Base-by-base conservation (phyloP, 805 yeast species). In the Cyberlindnera veronae region DNA sequence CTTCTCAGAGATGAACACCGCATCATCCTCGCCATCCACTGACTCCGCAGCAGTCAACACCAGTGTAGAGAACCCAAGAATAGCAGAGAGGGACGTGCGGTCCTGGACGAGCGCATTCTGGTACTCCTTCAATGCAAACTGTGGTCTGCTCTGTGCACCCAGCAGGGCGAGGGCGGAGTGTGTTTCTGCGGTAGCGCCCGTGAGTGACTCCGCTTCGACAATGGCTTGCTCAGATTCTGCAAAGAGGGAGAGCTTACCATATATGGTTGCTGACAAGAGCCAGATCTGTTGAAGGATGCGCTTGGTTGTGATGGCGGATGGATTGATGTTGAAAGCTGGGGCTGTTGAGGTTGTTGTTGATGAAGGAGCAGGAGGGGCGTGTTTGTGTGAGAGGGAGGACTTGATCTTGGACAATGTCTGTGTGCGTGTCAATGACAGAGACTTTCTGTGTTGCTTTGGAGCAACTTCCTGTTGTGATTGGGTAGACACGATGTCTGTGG, bases 141-240 rank as follows among this genome's bases (percentile, higher is more conserved):
- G 46, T n/a, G 56, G 58, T 31, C 58, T 54, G 3, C 39, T 21
- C 11, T 42, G 34, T 26, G 71, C 55, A 37, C 70, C 72, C 19
- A 72, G 57, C 18, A 68, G 51, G 16, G 66, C 66, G 14, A 72
- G 58, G 3, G 72, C 63, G 6, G 78, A 69, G 38, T 65, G 73
- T 0, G 83, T 76, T 37, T 67, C 69, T 21, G 68, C 62, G 27
- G 70, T 74, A 11, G 76, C 71, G 24, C 66, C 65, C 37, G 54
- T 63, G 3, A 71, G 67, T 2, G 68, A 60, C 42, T 75, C 81
- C 1, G 95, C 87, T 59, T 88, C 96, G 7, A 72, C 69, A 5
- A 88, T 71, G 34, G 95, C 82, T 42, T 74, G 79, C 51, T 79
- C 79, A 1, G 90, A 78, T 38, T 87, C 95, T 3, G 66, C 70